These are phyloP conservation scores for Pleoardoris graminearum DNA, from an alignment of 2,329 filamentous ascomycete genomes.

Conservation along the genomic window DNA sequence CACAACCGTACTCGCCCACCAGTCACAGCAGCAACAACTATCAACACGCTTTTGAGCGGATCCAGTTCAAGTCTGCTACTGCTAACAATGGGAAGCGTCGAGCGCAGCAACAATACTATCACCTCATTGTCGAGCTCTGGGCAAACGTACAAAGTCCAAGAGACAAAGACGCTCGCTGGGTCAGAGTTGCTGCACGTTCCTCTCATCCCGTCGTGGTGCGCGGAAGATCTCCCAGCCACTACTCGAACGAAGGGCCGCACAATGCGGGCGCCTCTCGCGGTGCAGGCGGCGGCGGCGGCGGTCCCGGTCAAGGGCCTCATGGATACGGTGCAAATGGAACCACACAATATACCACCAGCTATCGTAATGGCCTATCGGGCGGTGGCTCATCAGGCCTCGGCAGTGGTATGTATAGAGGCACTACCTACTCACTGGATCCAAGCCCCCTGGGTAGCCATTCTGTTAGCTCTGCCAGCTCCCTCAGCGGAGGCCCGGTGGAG, in stretches of 20 bases:
- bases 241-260: conserved; percentile 52
- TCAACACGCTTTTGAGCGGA: conserved; percentile 77
- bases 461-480: conserved; percentile 49
- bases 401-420: conserved; percentile 38
- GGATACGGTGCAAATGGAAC: conserved; percentile 71
- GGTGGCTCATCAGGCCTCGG: conserved; percentile 34
- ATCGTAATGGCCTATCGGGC: conserved; percentile 40
- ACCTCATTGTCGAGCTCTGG: conserved; percentile 74
- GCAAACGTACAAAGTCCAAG: conserved; percentile 41
- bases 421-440: conserved; percentile 44
- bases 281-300: conserved; percentile 35
- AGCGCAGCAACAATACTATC: conserved; percentile 90
- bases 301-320: conserved; percentile 44
- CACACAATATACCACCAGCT: conserved; percentile 42
- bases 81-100: conserved; percentile 91
- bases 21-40: conserved; percentile 41
- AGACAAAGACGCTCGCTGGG: conserved; percentile 38
- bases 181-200: conserved; percentile 42
- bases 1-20: conserved; percentile 41
- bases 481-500: conserved; percentile 47
- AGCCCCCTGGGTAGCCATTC: conserved; percentile 49
- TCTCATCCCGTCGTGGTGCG: conserved; percentile 48
- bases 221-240: conserved; percentile 48
- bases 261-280: conserved; percentile 42
- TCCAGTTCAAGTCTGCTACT: conserved; percentile 92